Conservation (phyloP, 345 rosid species). For the Reutealis trisperma region DNA sequence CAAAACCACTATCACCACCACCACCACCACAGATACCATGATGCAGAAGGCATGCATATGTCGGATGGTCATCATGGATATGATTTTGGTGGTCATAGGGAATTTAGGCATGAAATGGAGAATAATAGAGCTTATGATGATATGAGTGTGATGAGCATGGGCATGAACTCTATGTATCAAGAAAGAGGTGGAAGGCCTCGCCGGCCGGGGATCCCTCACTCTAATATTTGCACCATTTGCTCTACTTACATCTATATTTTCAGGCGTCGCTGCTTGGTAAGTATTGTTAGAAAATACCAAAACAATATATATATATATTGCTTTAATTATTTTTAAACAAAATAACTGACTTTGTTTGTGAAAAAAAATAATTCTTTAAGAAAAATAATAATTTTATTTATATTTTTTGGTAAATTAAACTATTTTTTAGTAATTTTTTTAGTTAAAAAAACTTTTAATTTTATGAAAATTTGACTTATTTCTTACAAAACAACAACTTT, state of each 20-base stretch:
- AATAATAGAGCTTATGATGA: slow-evolving; percentile 34
- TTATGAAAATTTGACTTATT: no score
- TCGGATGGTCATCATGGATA: neutral
- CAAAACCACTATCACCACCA: no score
- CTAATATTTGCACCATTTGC: slow-evolving; percentile 67
- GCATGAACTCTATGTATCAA: slow-evolving; percentile 34
- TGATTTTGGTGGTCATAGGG: neutral
- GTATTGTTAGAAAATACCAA: no score
- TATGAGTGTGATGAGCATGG: slow-evolving; percentile 37
- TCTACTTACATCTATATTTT: slow-evolving; percentile 53
- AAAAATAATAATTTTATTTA: no score
- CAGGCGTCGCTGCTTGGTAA: slow-evolving; percentile 62
- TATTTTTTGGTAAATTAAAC: no score
- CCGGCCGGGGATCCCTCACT: slow-evolving; percentile 68
- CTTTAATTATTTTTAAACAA: no score
- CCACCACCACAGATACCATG: neutral
- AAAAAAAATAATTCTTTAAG: no score
- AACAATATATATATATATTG: no score
- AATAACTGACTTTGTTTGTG: no score
- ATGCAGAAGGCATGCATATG: neutral
- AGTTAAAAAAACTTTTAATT: no score
- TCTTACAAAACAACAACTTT: no score
- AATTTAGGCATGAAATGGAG: slow-evolving; percentile 15
- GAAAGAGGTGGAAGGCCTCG: slow-evolving; percentile 35
- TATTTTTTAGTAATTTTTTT: no score